phyloP scores from a whole-genome alignment of 768 basidiomycete genomes.

The Amanita fuliginea region DNA sequence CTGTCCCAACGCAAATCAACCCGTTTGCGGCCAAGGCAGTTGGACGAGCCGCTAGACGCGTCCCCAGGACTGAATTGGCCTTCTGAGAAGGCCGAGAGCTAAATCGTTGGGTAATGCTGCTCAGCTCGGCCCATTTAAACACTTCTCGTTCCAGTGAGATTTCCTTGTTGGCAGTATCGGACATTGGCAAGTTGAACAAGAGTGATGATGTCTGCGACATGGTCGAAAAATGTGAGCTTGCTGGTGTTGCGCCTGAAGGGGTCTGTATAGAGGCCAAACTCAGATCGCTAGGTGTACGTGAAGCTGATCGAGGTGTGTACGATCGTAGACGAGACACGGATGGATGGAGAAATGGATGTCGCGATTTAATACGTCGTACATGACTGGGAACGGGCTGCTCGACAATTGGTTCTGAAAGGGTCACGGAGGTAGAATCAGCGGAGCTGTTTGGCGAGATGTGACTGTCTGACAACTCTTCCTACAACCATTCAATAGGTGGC shows the following conservation, averaged over 20 bases:
- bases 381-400: constrained; percentile 13
- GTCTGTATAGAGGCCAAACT: constrained; percentile 33
- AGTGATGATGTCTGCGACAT: constrained; percentile 61
- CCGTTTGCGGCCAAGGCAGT: constrained; percentile 81
- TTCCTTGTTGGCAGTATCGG: constrained; percentile 13
- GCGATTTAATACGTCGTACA: constrained; percentile 17
- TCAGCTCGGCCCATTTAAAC: constrained; percentile 69
- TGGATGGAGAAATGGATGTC: constrained; percentile 58
- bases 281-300: constrained; percentile 24
- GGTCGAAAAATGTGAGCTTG: constrained; percentile 49
- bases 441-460: not conserved
- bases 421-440: not conserved
- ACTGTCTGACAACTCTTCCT: constrained; percentile 11
- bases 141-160: constrained; percentile 33
- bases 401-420: constrained; percentile 11
- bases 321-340: constrained; percentile 77
- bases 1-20: constrained; percentile 81
- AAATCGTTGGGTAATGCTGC: constrained; percentile 44
- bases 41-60: constrained; percentile 50
- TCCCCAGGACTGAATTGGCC: constrained; percentile 49
- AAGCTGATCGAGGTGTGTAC: constrained; percentile 32
- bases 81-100: constrained; percentile 45
- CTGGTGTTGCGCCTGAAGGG: constrained; percentile 28
- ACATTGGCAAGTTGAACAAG: constrained; percentile 26
- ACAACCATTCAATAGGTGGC: not conserved